Conservation (phyloP, 495 filamentous ascomycete genomes). For the Penicillium macrosclerotiorum region DNA sequence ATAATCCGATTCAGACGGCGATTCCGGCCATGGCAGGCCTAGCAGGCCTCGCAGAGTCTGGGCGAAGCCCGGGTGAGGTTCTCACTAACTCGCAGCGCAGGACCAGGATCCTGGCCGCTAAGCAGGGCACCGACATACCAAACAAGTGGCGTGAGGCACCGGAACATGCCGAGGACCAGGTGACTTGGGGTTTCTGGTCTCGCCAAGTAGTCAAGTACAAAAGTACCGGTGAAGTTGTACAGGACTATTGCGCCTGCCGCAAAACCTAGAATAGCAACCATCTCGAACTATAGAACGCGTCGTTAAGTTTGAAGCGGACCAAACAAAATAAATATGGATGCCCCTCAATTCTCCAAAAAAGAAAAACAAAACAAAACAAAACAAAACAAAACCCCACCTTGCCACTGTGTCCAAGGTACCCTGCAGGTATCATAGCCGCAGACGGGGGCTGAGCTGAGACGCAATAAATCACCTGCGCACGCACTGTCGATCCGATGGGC, state of each 20-base stretch:
- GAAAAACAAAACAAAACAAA: too few species aligned
- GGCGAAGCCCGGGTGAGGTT: slow-evolving; percentile 3
- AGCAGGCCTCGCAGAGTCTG: background rate
- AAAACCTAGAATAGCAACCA: too few species aligned
- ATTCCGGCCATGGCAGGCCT: too few species aligned
- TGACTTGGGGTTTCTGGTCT: background rate
- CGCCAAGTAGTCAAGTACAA: too few species aligned
- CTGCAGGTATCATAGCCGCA: slow-evolving; percentile 16
- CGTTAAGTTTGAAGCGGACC: too few species aligned
- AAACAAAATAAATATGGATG: too few species aligned
- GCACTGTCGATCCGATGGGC: slow-evolving; percentile 22
- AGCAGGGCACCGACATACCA: slow-evolving; percentile 4
- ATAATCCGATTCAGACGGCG: too few species aligned
- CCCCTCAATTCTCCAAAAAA: too few species aligned
- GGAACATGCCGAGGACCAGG: slow-evolving; percentile 26
- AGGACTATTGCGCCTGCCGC: too few species aligned
- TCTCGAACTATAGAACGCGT: too few species aligned
- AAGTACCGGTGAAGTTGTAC: too few species aligned
- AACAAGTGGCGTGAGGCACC: slow-evolving; percentile 13
- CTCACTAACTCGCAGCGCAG: slow-evolving; percentile 12
- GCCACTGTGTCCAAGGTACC: slow-evolving; percentile 1
- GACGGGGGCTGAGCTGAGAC: slow-evolving; percentile 25
- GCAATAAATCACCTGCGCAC: slow-evolving; percentile 26
- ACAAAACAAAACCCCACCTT: background rate
- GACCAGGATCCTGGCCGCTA: slow-evolving; percentile 6